Base-by-base conservation (phyloP, 805 yeast species). In the Kodamaea fukazawae region DNA sequence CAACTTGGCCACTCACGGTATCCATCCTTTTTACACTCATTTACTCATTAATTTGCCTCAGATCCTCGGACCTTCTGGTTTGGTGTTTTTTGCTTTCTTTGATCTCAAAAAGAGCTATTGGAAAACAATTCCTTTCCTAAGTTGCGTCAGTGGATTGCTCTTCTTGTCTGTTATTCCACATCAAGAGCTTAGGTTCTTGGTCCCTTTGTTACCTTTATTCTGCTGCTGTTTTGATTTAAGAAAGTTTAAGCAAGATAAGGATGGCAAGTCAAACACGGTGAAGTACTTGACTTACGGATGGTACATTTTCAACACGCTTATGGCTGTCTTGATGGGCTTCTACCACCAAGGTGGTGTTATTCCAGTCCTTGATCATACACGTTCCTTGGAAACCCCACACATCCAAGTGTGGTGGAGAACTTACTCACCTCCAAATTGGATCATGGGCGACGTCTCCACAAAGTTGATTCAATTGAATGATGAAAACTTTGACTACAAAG, bases 291-390 rank as follows among this genome's bases (percentile, higher is more conserved):
- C 71, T 12, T 51, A 58, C 23, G 28, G 60, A 0, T 86, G 95
- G 90, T 60, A 81, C 13, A 43, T 65, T 0, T 93, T 86, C 65
- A 90, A 89, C 54, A 10, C 74, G 0, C 31, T 67, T 0, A 58
- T 86, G 65, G 77, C 79, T 1, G 10, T 81, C 0, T 45, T 90
- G 1, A 81, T 86, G 84, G 98, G 98, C 0, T 57, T 79, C 0
- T 69, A 79, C 18, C 99, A 93, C 53, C 99, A 93, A 65, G 89
- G 91, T 29, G 99, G 99, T 1, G 78, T 93, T 0, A 65, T 91
- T 1, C 83, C 86, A 0, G 83, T 85, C 0, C 63, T 86, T 28
- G 67, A 65, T 15, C 55, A 69, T 38, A 36, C 78, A 2, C 58
- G 61, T 13, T 22, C 32, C 13, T 12, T 29, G 0, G 10, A 29